These are phyloP conservation scores for Copromyces sp. DNA, from an alignment of 495 filamentous ascomycete species.

Conservation along the genomic window DNA sequence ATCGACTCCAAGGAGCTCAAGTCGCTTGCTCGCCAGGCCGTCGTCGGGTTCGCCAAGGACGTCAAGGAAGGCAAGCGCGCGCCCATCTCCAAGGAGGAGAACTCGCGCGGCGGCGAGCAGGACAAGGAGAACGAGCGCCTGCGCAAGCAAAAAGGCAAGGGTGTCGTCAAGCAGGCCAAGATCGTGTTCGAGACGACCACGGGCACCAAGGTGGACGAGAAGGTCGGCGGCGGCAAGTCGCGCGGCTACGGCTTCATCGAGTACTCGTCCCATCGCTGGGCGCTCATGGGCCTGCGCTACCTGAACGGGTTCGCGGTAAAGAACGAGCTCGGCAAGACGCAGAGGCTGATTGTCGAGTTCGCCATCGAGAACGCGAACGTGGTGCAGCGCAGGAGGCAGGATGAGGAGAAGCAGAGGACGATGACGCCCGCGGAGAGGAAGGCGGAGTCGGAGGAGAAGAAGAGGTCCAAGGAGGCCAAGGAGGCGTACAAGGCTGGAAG, in stretches of 20 bases:
- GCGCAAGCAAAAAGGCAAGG: conserved; percentile 74
- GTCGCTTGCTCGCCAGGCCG: conserved; percentile 74
- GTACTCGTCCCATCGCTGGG: conserved; percentile 87
- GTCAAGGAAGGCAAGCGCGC: conserved; percentile 63
- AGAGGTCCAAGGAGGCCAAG: conserved; percentile 3
- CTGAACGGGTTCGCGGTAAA: conserved; percentile 73
- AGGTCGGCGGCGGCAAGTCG: conserved; percentile 58
- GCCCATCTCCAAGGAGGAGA: conserved; percentile 79
- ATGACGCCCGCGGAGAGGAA: conserved; percentile 49
- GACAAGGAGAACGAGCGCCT: conserved; percentile 67
- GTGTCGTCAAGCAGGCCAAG: conserved; percentile 91
- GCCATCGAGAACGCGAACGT: conserved; percentile 98
- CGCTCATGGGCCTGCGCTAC: conserved; percentile 90
- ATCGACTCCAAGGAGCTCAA: conserved; percentile 85
- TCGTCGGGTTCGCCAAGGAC: conserved; percentile 88
- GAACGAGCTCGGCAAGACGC: conserved; percentile 37
- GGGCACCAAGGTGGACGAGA: conserved; percentile 68
- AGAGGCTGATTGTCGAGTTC: conserved; percentile 85
- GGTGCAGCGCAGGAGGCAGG: conserved; percentile 63
- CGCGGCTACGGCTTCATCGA: conserved; percentile 97
- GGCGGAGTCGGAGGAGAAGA: conserved; percentile 34
- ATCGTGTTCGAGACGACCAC: conserved; percentile 80
- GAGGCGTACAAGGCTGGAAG: conserved; percentile 11
- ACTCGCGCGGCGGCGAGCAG: conserved; percentile 62
- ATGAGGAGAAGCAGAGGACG: conserved; percentile 57